These are phyloP conservation scores for Epithele typhae DNA, from an alignment of 768 basidiomycete genomes.

Conservation along the genomic window DNA sequence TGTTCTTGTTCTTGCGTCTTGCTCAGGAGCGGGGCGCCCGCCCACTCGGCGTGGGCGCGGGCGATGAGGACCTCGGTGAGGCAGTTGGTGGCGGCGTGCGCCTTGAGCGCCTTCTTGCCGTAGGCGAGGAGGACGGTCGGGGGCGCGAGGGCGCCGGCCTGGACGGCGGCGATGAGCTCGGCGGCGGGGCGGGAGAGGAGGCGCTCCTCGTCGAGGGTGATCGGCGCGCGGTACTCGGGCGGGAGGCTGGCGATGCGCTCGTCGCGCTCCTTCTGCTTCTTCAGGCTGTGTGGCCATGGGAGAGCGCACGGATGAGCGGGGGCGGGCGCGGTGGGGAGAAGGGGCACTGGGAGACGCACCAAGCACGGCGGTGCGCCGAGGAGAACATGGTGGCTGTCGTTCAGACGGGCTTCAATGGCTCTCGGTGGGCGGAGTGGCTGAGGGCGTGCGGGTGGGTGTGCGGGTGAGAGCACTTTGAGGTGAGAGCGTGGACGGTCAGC, in stretches of 20 bases:
- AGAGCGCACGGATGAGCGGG: too few species aligned
- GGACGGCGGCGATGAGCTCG: conserved; percentile 19
- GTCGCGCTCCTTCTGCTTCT: conserved; percentile 22
- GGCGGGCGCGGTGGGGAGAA: background rate
- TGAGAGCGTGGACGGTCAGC: too few species aligned
- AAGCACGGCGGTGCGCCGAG: conserved; percentile 21
- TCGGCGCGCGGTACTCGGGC: conserved; percentile 15
- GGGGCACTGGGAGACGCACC: conserved; percentile 10
- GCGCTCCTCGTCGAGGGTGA: conserved; percentile 15
- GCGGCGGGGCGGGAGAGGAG: conserved; percentile 21
- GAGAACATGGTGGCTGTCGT: conserved; percentile 15
- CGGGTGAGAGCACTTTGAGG: background rate
- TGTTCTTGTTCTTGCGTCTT: too few species aligned
- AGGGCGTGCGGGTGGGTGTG: too few species aligned
- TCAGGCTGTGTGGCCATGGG: conserved; percentile 8
- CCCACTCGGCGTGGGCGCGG: conserved; percentile 23
- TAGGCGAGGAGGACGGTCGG: conserved; percentile 24
- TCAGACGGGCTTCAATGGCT: too few species aligned
- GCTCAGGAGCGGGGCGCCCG: too few species aligned
- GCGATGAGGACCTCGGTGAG: conserved; percentile 33
- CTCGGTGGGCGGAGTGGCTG: too few species aligned
- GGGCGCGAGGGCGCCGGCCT: conserved; percentile 18
- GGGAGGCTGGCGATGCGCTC: conserved; percentile 22
- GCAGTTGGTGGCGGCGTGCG: conserved; percentile 47
- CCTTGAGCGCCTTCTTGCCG: conserved; percentile 37